Evolutionary conservation across 257 asterid species (phyloP), one percentile per base, ranked within the genome.

Genomic region (Ophiorrhiza pumila): DNA sequence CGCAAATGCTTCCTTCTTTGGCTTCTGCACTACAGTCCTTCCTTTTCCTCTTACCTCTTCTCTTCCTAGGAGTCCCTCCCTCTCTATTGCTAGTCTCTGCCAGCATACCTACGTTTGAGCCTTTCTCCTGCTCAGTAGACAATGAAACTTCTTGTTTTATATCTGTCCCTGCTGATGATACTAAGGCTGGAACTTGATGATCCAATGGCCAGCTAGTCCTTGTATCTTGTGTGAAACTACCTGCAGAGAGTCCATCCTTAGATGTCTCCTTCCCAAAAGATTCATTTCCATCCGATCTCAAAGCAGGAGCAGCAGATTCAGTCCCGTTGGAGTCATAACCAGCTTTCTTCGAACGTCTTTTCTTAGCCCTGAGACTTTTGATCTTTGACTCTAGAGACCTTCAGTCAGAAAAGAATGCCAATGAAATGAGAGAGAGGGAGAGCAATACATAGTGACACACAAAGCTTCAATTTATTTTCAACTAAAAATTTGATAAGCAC

Each of bases 301-400:
- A 46, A 60, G 77, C 73, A 35, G 83, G 85, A 25, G 69, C 72
- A 55, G 88, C 90, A 25, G 93, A 90, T 74, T 75, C 87, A 11
- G 83, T 76, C 79, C 65, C 86, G 56, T 80, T 65, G 31, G 80
- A 78, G 41, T 83, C 80, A 39, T 63, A 66, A 45, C 80, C 83
- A 32, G 76, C 82, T 74, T 80, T 87, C 59, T 68, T 79, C 3
- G 72, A 83, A 32, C 64, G 79, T 31, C 58, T 83, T 63, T 75
- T 84, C 80, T 85, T 85, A 46, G 88, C 83, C 81, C 83, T 85
- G 71, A 94, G 77, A 41, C 78, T 69, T 76, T 81, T 80, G 13
- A 94, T 89, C 79, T 89, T 87, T 14, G 86, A 83, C 87, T 88
- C 88, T 12, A 94, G 97, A 49, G 93, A 87, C 81, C 98, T 93